These are phyloP conservation scores for Orobanche coerulescens DNA, from an alignment of 257 asterid genomes.

Conservation along the genomic window DNA sequence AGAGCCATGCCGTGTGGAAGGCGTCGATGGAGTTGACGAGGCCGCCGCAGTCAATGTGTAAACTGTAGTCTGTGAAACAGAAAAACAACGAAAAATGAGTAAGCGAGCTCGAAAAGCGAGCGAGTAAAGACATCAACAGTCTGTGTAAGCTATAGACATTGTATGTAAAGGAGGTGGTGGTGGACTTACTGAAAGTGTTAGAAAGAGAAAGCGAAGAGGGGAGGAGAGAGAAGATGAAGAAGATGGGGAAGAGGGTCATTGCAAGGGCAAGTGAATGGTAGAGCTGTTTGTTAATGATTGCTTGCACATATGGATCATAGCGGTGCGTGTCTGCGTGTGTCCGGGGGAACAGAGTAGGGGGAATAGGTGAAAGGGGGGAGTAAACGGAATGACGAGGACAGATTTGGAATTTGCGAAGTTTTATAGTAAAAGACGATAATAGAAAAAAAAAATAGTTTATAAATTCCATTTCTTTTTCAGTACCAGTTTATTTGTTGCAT, in stretches of 20 bases:
- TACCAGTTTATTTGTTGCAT: too few relatives aligned
- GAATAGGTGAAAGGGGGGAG: constrained; percentile 18
- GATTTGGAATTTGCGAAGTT: constrained; percentile 4
- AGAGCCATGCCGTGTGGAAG: constrained; percentile 63
- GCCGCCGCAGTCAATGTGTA: constrained; percentile 84
- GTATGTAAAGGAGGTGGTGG: neutral
- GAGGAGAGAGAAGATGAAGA: constrained; percentile 19
- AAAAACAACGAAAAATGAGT: neutral
- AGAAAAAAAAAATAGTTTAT: neutral
- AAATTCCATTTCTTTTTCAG: too few relatives aligned
- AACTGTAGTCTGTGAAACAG: constrained; percentile 39
- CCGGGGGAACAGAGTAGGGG: too few relatives aligned
- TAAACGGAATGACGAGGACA: constrained; percentile 23
- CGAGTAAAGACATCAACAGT: too few relatives aligned
- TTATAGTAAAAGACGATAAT: neutral
- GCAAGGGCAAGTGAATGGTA: constrained; percentile 14
- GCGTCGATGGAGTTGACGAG: constrained; percentile 58
- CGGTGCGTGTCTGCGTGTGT: neutral
- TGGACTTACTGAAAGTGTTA: constrained; percentile 36
- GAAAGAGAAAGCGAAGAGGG: constrained; percentile 22
- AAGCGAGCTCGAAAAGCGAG: neutral
- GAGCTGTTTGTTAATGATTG: constrained; percentile 9
- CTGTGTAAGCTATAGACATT: neutral
- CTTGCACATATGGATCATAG: constrained; percentile 21
- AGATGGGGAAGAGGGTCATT: constrained; percentile 30